A percentile compares a stretch with the other conserved stretches of the same genome.
Conservation (phyloP, 768 basidiomycete genomes). For the Suillus bovinus region DNA sequence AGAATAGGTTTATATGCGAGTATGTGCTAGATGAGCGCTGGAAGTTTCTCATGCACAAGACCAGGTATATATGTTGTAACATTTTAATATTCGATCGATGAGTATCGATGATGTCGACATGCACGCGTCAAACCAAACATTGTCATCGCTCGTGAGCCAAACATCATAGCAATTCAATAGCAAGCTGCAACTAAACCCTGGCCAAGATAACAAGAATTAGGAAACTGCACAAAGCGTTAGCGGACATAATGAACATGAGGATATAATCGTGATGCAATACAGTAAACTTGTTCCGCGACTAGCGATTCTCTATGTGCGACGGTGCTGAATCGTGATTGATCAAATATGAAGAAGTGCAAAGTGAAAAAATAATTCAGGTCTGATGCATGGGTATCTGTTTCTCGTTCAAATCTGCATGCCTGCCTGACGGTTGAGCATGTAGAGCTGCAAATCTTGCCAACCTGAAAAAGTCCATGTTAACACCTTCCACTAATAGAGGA, state of each 20-base stretch:
- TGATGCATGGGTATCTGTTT: slow-evolving; percentile 1
- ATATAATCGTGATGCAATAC: slow-evolving; percentile 9
- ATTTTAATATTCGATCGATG: neutral
- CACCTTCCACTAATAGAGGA: slow-evolving; percentile 8
- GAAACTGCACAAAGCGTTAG: slow-evolving; percentile 1
- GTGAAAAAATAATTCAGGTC: slow-evolving; percentile 8
- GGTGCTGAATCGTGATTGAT: neutral
- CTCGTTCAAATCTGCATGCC: slow-evolving; percentile 44
- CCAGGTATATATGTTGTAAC: neutral
- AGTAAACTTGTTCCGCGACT: slow-evolving; percentile 1
- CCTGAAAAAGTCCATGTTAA: slow-evolving; percentile 39
- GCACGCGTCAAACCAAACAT: neutral
- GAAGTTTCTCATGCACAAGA: neutral
- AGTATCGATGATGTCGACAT: neutral
- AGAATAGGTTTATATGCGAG: slow-evolving; percentile 3
- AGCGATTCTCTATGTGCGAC: neutral
- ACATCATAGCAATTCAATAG: slow-evolving; percentile 5
- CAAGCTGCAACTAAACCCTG: neutral
- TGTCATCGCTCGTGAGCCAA: neutral
- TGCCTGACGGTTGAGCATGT: slow-evolving; percentile 75
- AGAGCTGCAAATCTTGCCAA: slow-evolving; percentile 79
- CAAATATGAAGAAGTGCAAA: neutral
- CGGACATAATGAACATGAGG: slow-evolving; percentile 2
- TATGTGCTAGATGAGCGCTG: neutral
- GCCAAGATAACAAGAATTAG: slow-evolving; percentile 7